Percentiles rank a stretch among this genome's conserved stretches.
Evolutionary conservation across 2,329 filamentous ascomycete genomes (phyloP).

Genomic region (Aspergillus costaricaensis): DNA sequence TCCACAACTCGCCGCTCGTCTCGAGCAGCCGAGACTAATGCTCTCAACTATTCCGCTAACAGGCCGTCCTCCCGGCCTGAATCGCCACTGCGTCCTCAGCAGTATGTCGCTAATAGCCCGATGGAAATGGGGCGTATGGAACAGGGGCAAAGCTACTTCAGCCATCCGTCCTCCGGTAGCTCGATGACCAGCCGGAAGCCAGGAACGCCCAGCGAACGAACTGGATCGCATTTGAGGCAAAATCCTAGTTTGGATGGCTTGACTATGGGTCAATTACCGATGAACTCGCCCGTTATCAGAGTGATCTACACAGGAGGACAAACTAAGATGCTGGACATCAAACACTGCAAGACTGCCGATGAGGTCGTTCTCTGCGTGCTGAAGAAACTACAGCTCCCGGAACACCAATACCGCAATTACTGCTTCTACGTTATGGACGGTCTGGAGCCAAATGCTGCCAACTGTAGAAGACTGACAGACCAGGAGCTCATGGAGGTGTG

Average conservation of each 20-base stretch:
- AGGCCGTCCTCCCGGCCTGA: conserved; percentile 68
- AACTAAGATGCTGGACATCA: conserved; percentile 91
- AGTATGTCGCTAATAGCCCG: conserved; percentile 63
- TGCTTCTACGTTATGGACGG: conserved; percentile 94
- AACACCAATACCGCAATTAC: conserved; percentile 91
- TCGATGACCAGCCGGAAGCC: conserved; percentile 58
- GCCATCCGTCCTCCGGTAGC: conserved; percentile 54
- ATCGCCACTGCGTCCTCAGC: conserved; percentile 66
- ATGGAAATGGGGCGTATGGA: conserved; percentile 56
- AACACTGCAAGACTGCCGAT: conserved; percentile 86
- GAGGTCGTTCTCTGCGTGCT: conserved; percentile 89
- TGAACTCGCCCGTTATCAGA: conserved; percentile 84
- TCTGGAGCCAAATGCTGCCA: conserved; percentile 75
- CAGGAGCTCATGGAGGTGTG: conserved; percentile 88
- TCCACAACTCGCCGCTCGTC: conserved; percentile 65
- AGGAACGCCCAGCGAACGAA: conserved; percentile 65
- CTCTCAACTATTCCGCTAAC: conserved; percentile 46
- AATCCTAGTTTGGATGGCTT: conserved; percentile 83
- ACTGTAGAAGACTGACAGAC: conserved; percentile 81
- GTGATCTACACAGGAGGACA: conserved; percentile 90
- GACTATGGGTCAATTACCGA: conserved; percentile 80
- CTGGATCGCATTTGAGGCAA: conserved; percentile 73
- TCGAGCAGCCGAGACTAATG: conserved; percentile 41
- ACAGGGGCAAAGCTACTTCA: conserved; percentile 55
- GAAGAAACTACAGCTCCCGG: conserved; percentile 81